Conservation (phyloP, 2,329 filamentous ascomycete species). For the Arthrobotrys conoides region DNA sequence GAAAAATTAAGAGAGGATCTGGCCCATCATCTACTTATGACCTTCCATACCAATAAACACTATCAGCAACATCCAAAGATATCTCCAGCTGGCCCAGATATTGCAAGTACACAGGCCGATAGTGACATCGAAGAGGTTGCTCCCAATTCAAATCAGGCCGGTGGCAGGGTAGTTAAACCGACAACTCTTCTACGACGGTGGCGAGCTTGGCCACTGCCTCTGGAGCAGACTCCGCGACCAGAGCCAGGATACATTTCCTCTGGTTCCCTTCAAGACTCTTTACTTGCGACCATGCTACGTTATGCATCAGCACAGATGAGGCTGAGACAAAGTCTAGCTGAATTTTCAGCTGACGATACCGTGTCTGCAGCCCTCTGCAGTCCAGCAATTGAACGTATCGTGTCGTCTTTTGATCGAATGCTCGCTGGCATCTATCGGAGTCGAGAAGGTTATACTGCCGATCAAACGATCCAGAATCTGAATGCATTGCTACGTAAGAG, state of each 20-base stretch:
- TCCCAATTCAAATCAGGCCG: neutral
- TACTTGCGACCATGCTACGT: constrained; percentile 43
- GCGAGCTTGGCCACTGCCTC: constrained; percentile 54
- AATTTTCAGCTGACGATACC: constrained; percentile 49
- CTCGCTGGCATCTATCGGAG: constrained; percentile 53
- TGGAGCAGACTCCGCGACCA: constrained; percentile 29
- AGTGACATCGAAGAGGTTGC: neutral
- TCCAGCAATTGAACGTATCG: constrained; percentile 34
- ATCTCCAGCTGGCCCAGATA: neutral
- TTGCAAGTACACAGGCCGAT: neutral
- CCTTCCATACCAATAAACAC: constrained; percentile 40
- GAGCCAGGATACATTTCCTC: constrained; percentile 33
- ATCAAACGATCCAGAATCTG: constrained; percentile 35
- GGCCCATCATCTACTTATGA: constrained; percentile 39
- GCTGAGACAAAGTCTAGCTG: neutral
- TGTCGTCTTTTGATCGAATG: constrained; percentile 32
- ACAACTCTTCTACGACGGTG: constrained; percentile 40
- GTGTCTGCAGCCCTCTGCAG: constrained; percentile 21
- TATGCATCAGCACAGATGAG: constrained; percentile 41
- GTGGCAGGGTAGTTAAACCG: neutral
- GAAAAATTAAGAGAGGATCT: constrained; percentile 50
- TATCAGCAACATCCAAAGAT: constrained; percentile 2
- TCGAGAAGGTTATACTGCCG: constrained; percentile 51
- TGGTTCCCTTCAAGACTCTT: constrained; percentile 30
- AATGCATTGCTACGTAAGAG: constrained; percentile 41